A percentile compares a stretch with the other conserved stretches of the same genome.
Evolutionary conservation across 805 yeast genomes (phyloP).

Genomic region (Saturnispora sekii): DNA sequence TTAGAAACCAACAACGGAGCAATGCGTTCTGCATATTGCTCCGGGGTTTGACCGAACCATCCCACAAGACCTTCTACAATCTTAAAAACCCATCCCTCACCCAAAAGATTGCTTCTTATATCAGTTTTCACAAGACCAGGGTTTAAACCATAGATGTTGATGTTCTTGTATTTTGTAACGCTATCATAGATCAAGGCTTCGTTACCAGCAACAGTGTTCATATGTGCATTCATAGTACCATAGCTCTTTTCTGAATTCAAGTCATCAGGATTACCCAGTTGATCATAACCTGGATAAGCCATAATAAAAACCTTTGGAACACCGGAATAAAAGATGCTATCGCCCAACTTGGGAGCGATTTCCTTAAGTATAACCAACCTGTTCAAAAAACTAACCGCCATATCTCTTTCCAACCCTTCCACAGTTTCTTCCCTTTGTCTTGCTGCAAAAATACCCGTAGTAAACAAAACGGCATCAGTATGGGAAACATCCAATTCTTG

Average conservation of each 20-base stretch:
- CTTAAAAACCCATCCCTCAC: conserved; percentile 21
- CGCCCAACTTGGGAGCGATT: conserved; percentile 20
- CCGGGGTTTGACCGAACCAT: conserved; percentile 26
- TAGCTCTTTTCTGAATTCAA: conserved; percentile 27
- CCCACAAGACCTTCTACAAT: conserved; percentile 25
- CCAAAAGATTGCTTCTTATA: conserved; percentile 28
- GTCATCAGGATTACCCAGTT: conserved; percentile 28
- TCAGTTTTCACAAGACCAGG: conserved; percentile 31
- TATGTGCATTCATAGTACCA: conserved; percentile 24
- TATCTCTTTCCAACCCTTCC: conserved; percentile 31
- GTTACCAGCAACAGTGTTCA: conserved; percentile 36
- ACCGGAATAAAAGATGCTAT: not conserved
- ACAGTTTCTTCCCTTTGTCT: conserved; percentile 24
- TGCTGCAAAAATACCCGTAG: conserved; percentile 33
- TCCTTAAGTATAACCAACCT: conserved; percentile 25
- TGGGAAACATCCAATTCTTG: conserved; percentile 16
- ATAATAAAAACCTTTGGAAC: conserved; percentile 29
- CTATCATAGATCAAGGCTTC: conserved; percentile 27
- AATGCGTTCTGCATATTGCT: conserved; percentile 25
- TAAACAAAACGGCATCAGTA: conserved; percentile 26
- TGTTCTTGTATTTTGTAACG: conserved; percentile 9
- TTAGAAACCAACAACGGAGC: conserved; percentile 26
- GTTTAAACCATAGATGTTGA: conserved; percentile 29
- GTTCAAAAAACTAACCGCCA: conserved; percentile 31
- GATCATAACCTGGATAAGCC: conserved; percentile 31